Base-by-base conservation (phyloP, 1,284 basidiomycete species). In the Cryptococcus hybrid region DNA sequence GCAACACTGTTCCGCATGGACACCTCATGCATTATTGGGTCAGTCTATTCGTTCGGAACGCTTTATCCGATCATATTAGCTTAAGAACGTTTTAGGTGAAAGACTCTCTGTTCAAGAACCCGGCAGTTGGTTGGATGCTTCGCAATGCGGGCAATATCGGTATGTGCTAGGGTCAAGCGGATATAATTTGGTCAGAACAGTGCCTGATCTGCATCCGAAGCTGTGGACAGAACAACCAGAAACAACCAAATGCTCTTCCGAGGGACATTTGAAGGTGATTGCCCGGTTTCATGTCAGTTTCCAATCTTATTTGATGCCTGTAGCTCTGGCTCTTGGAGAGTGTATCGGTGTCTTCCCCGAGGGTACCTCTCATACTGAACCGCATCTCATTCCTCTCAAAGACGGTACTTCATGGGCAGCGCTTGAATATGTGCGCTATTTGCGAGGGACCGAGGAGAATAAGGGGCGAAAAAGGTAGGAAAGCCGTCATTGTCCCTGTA, bases 321-420 rank as follows among this genome's bases (percentile, higher is more conserved):
- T 61, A 64, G 88, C 89, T 1, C 83, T 98, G 49, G 83, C 86
- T 9, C 80, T 81, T 13, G 89, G 88, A 24, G 84, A 88, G 60
- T 88, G 86, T 18, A 90, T 98, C 54, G 94, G 91, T 5, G 82
- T 98, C 44, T 98, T 98, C 73, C 95, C 95, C 1, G 94, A 98
- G 76, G 94, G 93, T 15, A 78, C 79, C 15, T 74, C 80, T 46
- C 78, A 82, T 61, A 96, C 93, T 0, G 90, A 94, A 70, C 92
- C 93, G 3, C 84, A 86, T 57, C 88, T 98, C 69, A 89, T 94
- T 83, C 88, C 91, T 60, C 84, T 98, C 69, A 98, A 98, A 75
- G 92, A 97, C 67, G 94, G 94, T 30, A 89, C 90, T n/a, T 86
- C 91, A 7, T 97, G 93, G 93, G 88, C 92, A 38, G 90, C 92